Conservation (phyloP, 306 rosid genomes). For the Prunus salicina region DNA sequence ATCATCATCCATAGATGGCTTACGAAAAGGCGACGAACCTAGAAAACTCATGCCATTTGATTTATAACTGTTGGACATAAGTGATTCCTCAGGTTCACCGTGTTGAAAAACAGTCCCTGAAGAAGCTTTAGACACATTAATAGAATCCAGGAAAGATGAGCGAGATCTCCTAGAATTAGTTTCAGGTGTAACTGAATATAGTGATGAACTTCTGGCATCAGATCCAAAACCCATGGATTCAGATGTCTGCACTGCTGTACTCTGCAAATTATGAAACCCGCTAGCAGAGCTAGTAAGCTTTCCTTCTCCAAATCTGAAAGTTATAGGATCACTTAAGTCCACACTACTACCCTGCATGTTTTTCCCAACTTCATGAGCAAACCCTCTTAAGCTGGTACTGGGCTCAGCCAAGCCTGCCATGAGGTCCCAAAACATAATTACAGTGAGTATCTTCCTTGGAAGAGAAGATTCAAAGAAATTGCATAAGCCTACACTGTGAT, state of each 20-base stretch:
- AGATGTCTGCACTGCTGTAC: slow-evolving; percentile 38
- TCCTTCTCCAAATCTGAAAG: slow-evolving; percentile 40
- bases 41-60: slow-evolving; percentile 36
- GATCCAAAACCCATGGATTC: slow-evolving; percentile 37
- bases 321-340: slow-evolving; percentile 36
- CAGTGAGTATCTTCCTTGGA: slow-evolving; percentile 20
- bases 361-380: slow-evolving; percentile 39
- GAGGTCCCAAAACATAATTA: slow-evolving; percentile 17
- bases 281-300: slow-evolving; percentile 29
- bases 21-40: slow-evolving; percentile 39
- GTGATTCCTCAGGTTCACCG: slow-evolving; percentile 37
- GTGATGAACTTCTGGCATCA: slow-evolving; percentile 39
- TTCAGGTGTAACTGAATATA: slow-evolving; percentile 44
- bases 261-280: slow-evolving; percentile 36
- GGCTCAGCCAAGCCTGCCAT: slow-evolving; percentile 30
- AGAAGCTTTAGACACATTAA: slow-evolving; percentile 54
- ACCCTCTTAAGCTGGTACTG: slow-evolving; percentile 17
- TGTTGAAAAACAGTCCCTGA: slow-evolving; percentile 50
- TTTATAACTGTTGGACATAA: slow-evolving; percentile 37
- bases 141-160: slow-evolving; percentile 85
- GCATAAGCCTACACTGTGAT: background rate
- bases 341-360: slow-evolving; percentile 23
- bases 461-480: slow-evolving; percentile 12
- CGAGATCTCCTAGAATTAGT: slow-evolving; percentile 68
- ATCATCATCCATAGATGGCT: slow-evolving; percentile 46